These are phyloP conservation scores for Nitzschia palea DNA, from an alignment of 108 stramenopile species.

Conservation along the genomic window DNA sequence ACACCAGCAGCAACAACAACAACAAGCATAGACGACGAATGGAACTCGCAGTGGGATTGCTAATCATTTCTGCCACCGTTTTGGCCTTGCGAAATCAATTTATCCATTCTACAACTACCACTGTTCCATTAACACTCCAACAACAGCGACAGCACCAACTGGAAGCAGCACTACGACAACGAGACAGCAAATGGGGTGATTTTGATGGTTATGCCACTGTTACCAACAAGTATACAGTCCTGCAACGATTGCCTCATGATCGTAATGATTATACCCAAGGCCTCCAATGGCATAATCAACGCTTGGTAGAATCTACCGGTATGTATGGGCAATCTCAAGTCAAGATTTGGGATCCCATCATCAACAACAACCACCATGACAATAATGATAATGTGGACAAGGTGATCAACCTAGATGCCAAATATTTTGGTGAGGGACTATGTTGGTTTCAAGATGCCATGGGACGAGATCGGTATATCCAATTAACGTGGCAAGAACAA, in stretches of 20 bases:
- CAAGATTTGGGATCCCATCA: constrained; percentile 46
- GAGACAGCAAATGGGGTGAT: constrained; percentile 6
- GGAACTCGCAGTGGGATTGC: too few relatives aligned
- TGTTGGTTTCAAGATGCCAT: constrained; percentile 38
- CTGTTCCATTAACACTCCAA: too few relatives aligned
- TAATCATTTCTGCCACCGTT: too few relatives aligned
- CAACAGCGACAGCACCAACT: too few relatives aligned
- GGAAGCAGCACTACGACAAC: too few relatives aligned
- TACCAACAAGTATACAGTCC: constrained; percentile 8
- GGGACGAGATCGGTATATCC: constrained; percentile 52
- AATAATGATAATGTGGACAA: not conserved
- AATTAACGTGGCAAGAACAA: constrained; percentile 70
- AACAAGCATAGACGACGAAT: too few relatives aligned
- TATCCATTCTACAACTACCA: too few relatives aligned
- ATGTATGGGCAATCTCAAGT: constrained; percentile 53
- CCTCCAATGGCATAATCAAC: constrained; percentile 37
- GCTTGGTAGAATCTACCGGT: constrained; percentile 64
- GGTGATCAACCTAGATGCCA: constrained; percentile 18
- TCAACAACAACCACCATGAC: not conserved
- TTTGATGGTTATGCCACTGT: constrained; percentile 10
- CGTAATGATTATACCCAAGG: constrained; percentile 72
- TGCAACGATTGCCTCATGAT: constrained; percentile 47
- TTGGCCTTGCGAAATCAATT: too few relatives aligned
- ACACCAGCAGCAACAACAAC: too few relatives aligned
- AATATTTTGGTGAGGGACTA: constrained; percentile 78